Evolutionary conservation across 2,329 filamentous ascomycete species (phyloP).

Genomic region (Ophiostoma fasciatum): DNA sequence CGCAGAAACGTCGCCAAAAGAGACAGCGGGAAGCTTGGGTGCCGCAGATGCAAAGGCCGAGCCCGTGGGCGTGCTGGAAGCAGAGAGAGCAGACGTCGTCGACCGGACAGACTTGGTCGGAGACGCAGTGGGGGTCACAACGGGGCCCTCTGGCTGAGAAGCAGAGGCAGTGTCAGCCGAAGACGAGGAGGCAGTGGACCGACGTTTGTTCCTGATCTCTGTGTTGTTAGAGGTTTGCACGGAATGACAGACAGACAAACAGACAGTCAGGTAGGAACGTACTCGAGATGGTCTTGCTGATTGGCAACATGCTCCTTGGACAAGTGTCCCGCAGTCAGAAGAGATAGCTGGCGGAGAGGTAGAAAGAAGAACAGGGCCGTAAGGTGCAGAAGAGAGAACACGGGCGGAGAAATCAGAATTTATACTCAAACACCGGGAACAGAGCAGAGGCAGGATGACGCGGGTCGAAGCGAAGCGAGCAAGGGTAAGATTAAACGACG

Average conservation of each 20-base stretch:
- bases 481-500: no score
- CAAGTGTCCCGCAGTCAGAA: no score
- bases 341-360: background rate
- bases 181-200: constrained; percentile 26
- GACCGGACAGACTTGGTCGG: constrained; percentile 2
- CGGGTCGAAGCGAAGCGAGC: no score
- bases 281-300: constrained; percentile 9
- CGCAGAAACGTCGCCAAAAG: background rate
- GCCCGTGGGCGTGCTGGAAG: background rate
- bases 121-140: background rate
- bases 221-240: no score
- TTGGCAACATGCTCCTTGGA: constrained; percentile 6
- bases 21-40: background rate
- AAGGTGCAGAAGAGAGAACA: background rate
- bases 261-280: background rate
- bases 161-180: background rate
- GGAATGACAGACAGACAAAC: background rate
- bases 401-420: no score
- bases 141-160: background rate
- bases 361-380: background rate
- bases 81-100: background rate
- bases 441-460: no score
- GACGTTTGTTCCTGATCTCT: constrained; percentile 7
- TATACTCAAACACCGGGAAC: no score
- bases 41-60: background rate